Evolutionary conservation across 306 rosid genomes (phyloP), one percentile per base, ranked within the genome.

Genomic region (Cucumis hystrix): DNA sequence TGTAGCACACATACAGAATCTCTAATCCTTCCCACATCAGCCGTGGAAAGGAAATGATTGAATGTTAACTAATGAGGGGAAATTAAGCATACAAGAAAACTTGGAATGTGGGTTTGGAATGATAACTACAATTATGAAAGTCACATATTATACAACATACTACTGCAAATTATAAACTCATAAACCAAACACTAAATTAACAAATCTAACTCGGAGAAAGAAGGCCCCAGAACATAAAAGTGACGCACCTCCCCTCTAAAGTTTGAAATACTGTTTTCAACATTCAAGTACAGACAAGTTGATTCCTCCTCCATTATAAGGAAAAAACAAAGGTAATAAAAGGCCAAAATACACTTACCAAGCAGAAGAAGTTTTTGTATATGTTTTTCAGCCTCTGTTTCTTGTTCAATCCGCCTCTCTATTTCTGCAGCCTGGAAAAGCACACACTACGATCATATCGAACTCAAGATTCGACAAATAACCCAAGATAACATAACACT

Each of bases 331-430:
- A 70, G 8, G 78, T 61, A 75, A 11, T 40, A 1, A 21, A 11
- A 25, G 78, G 52, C 30, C 9, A 57, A 47, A 81, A n/a, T 58
- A 16, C 65, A 62, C 43, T 16, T 89, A 96, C 99, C 99, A 52
- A 96, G 98, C 58, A 96, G 80, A 39, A 96, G 90, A 85, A 96
- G 99, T 83, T 92, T 96, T 86, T 92, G 78, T 37, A 94, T 87
- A 74, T 94, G 97, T 84, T 86, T 95, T 83, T 95, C 97, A 40
- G 97, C 97, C 85, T 90, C 91, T 11, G 97, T 89, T 87, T 92
- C 97, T 82, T 84, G 89, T 80, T 88, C 99, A 79, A 92, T 95
- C 87, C 99, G 85, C 83, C 93, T 89, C 84, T 92, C 96, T 63
- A 95, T 95, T 75, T 96, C 99, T 58, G 91, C 96, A 82, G 90